These are phyloP conservation scores for Fusarium sp. DNA, from an alignment of 2,329 filamentous ascomycete species.

Conservation along the genomic window DNA sequence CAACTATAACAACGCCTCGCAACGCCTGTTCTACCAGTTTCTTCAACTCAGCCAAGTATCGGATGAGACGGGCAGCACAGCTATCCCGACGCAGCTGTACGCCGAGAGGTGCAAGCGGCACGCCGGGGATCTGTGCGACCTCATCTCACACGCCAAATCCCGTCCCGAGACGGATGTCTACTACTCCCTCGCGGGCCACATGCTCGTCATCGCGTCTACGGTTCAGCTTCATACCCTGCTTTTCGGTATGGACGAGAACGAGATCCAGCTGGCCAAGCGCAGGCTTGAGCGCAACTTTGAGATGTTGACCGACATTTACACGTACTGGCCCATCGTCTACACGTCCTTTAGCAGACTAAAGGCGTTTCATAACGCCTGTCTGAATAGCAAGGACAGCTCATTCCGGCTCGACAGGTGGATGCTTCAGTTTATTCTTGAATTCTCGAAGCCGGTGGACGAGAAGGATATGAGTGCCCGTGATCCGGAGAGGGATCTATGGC, in stretches of 20 bases:
- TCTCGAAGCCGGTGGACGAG: not conserved
- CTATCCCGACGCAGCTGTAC: not conserved
- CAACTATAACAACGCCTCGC: conserved; percentile 59
- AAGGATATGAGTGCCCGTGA: not conserved
- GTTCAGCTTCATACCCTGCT: conserved; percentile 60
- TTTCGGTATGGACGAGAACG: conserved; percentile 51
- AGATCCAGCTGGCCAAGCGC: conserved; percentile 47
- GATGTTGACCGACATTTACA: conserved; percentile 53
- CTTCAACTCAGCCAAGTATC: conserved; percentile 49
- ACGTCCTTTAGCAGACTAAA: conserved; percentile 3
- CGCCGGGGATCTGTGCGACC: conserved; percentile 53
- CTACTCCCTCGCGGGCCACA: conserved; percentile 58
- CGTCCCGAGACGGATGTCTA: conserved; percentile 52
- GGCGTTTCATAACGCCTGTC: conserved; percentile 20
- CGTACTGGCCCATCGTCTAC: conserved; percentile 51
- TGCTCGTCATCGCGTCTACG: conserved; percentile 60
- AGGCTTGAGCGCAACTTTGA: conserved; percentile 59
- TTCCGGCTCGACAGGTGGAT: conserved; percentile 19
- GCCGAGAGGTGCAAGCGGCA: conserved; percentile 47
- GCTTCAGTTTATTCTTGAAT: conserved; percentile 15
- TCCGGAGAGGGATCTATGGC: not conserved
- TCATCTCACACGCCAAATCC: conserved; percentile 54
- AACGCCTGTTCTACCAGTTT: conserved; percentile 62
- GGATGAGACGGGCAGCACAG: not conserved
- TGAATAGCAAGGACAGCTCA: not conserved